Evolutionary conservation across 1,284 basidiomycete genomes (phyloP).

Genomic region (Puccinia brachypodii): DNA sequence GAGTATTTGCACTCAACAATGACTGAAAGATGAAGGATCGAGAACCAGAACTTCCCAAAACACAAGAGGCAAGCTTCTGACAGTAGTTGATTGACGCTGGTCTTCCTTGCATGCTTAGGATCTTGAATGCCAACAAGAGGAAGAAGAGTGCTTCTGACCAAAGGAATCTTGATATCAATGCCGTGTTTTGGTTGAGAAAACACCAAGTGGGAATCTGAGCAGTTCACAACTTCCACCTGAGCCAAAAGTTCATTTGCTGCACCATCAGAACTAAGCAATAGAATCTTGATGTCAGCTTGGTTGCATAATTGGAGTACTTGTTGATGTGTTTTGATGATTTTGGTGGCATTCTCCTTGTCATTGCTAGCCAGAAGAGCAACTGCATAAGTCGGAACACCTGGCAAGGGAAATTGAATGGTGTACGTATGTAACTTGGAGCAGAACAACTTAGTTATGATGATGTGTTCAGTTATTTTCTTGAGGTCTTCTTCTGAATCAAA

Average conservation of each 20-base stretch:
- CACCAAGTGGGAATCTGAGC: neutral
- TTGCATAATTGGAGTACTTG: neutral
- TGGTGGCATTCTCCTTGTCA: neutral
- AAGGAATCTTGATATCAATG: neutral
- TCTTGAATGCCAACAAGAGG: slow-evolving; percentile 18
- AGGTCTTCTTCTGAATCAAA: neutral
- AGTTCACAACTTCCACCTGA: neutral
- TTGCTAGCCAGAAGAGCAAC: slow-evolving; percentile 3
- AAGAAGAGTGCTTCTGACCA: neutral
- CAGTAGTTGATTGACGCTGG: neutral
- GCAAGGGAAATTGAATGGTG: neutral
- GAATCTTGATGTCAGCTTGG: neutral
- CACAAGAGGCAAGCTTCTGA: neutral
- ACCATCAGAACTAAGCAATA: neutral
- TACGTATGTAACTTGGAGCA: neutral
- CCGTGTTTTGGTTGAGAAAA: neutral
- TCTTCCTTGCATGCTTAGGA: neutral
- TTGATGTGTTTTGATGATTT: neutral
- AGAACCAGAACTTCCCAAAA: neutral
- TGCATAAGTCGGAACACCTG: neutral
- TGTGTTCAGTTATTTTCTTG: neutral
- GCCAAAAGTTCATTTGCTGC: too few relatives aligned
- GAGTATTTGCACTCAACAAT: neutral
- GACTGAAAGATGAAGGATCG: neutral
- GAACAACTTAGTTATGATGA: neutral